Evolutionary conservation across 2,329 filamentous ascomycete genomes (phyloP).

Genomic region (Plenodomus biglobosus): DNA sequence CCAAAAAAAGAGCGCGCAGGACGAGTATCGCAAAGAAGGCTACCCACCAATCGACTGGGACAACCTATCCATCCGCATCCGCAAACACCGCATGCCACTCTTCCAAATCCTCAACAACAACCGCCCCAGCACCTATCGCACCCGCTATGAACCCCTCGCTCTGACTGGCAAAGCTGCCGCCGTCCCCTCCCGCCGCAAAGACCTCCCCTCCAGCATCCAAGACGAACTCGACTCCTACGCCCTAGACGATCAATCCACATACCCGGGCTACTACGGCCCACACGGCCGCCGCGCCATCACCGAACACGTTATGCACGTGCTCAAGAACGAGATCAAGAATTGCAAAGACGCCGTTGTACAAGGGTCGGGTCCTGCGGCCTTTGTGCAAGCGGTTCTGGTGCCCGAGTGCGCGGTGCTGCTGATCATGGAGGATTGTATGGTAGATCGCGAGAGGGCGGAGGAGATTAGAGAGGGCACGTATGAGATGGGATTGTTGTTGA

Average conservation of each 20-base stretch:
- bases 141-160: conserved; percentile 25
- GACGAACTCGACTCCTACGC: conserved; percentile 32
- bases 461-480: conserved; percentile 67
- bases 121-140: conserved; percentile 12
- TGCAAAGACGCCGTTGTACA: conserved; percentile 36
- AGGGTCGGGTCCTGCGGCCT: conserved; percentile 34
- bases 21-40: conserved; percentile 54
- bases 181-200: conserved; percentile 39
- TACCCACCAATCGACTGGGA: conserved; percentile 76
- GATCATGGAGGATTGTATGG: conserved; percentile 59
- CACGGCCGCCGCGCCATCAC: conserved; percentile 72
- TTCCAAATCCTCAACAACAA: conserved; percentile 61
- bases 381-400: conserved; percentile 60
- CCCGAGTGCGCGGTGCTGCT: conserved; percentile 64
- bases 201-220: conserved; percentile 47
- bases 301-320: conserved; percentile 40
- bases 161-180: conserved; percentile 30
- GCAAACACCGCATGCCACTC: conserved; percentile 58
- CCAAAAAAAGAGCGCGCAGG: conserved; percentile 31
- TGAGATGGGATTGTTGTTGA: conserved; percentile 66
- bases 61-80: conserved; percentile 60
- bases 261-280: conserved; percentile 77
- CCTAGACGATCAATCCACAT: conserved; percentile 20
- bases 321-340: conserved; percentile 31
- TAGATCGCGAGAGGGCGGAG: conserved; percentile 50